These are phyloP conservation scores for Hericium rajendrae DNA, from an alignment of 768 basidiomycete genomes.

Conservation along the genomic window DNA sequence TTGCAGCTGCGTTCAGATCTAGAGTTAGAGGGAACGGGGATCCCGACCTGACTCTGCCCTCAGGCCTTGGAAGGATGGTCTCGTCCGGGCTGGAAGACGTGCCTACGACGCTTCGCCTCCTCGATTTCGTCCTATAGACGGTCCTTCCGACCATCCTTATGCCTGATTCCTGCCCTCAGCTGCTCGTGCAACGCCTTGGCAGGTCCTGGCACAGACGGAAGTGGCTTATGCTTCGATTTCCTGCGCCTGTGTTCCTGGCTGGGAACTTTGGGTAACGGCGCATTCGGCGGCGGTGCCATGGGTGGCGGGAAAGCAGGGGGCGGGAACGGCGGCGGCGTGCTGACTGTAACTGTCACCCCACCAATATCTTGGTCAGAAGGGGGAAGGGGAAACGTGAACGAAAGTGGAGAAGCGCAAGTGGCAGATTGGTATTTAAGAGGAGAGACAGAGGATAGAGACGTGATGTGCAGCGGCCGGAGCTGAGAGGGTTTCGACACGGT, in stretches of 20 bases:
- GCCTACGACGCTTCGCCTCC: too few relatives aligned
- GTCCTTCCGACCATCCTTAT: background rate
- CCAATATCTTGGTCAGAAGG: conserved; percentile 1
- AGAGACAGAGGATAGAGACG: background rate
- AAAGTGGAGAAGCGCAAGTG: conserved; percentile 4
- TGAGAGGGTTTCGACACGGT: background rate
- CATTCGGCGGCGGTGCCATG: background rate
- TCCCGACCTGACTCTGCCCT: background rate
- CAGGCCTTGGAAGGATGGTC: background rate
- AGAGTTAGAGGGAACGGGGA: background rate
- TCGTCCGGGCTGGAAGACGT: too few relatives aligned
- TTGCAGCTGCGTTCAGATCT: background rate
- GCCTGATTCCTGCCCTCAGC: background rate
- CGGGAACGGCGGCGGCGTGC: conserved; percentile 1
- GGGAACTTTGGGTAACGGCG: background rate
- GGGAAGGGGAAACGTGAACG: conserved; percentile 11
- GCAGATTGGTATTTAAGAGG: background rate
- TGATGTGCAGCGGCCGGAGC: background rate
- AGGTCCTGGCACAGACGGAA: background rate
- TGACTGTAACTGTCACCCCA: conserved; percentile 6
- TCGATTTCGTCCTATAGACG: background rate
- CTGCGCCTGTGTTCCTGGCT: background rate
- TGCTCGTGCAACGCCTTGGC: background rate
- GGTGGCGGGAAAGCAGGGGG: conserved; percentile 4
- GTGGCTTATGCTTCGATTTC: background rate